Conservation (phyloP, 306 rosid genomes). For the Cucurbita argyrosperma region DNA sequence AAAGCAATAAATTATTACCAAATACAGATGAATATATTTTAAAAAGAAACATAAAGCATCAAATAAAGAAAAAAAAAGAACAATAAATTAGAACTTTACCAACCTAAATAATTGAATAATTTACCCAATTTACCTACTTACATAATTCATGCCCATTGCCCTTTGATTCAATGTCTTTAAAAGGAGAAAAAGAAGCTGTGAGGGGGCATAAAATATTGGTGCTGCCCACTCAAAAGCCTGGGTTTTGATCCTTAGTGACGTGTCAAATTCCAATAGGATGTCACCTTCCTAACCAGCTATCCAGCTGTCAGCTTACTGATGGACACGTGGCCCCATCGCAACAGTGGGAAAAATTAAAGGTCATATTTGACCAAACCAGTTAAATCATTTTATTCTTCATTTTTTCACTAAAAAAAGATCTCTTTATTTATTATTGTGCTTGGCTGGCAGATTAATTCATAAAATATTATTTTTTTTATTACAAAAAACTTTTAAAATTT, state of each 20-base stretch:
- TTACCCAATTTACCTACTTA: neutral
- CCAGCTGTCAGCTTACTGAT: neutral
- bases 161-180: neutral
- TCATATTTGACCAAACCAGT: neutral
- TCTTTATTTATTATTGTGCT: neutral
- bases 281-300: neutral
- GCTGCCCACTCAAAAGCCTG: neutral
- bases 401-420: neutral
- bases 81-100: too few relatives aligned
- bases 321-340: conserved; percentile 2
- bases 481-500: too few relatives aligned
- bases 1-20: too few relatives aligned
- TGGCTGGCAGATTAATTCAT: neutral
- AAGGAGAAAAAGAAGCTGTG: neutral
- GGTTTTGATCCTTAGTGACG: neutral
- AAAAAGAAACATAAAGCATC: too few relatives aligned
- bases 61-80: too few relatives aligned
- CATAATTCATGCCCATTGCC: neutral
- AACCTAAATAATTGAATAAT: neutral
- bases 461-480: neutral
- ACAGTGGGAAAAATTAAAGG: neutral
- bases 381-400: neutral
- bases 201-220: neutral
- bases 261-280: neutral
- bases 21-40: too few relatives aligned